Conservation (phyloP, 2,329 filamentous ascomycete species). For the Aspergillus vadensis region DNA sequence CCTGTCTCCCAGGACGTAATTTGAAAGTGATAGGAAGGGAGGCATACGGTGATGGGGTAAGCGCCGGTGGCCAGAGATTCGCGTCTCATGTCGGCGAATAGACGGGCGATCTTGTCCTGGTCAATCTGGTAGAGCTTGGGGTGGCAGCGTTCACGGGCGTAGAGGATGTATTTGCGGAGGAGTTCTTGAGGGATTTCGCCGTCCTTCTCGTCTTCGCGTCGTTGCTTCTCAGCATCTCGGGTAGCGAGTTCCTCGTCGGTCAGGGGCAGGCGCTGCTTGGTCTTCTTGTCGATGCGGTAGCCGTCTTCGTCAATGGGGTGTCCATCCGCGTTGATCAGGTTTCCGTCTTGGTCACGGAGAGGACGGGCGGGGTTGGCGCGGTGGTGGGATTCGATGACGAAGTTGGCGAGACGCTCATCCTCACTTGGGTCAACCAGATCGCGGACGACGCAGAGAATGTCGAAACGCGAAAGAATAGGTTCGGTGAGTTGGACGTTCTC, state of each 20-base stretch:
- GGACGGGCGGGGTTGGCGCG: conserved; percentile 75
- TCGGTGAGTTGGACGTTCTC: conserved; percentile 97
- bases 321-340: conserved; percentile 48
- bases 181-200: conserved; percentile 88
- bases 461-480: conserved; percentile 95
- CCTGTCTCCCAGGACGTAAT: background rate
- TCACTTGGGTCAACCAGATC: conserved; percentile 91
- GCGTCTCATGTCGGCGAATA: conserved; percentile 94
- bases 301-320: conserved; percentile 65
- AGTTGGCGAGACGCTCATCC: conserved; percentile 89
- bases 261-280: conserved; percentile 32
- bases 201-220: conserved; percentile 54
- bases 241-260: conserved; percentile 50
- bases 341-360: conserved; percentile 46
- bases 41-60: conserved; percentile 92
- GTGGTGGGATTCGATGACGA: conserved; percentile 92
- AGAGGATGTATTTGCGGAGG: conserved; percentile 93
- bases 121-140: conserved; percentile 98
- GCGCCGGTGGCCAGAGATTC: conserved; percentile 92
- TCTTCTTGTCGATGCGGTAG: conserved; percentile 51
- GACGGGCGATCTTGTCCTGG: conserved; percentile 89
- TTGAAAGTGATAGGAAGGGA: background rate
- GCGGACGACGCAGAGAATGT: conserved; percentile 92
- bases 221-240: conserved; percentile 43
- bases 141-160: conserved; percentile 82